Conservation (phyloP, 1,139 yeast species). For the Candida sojae region DNA sequence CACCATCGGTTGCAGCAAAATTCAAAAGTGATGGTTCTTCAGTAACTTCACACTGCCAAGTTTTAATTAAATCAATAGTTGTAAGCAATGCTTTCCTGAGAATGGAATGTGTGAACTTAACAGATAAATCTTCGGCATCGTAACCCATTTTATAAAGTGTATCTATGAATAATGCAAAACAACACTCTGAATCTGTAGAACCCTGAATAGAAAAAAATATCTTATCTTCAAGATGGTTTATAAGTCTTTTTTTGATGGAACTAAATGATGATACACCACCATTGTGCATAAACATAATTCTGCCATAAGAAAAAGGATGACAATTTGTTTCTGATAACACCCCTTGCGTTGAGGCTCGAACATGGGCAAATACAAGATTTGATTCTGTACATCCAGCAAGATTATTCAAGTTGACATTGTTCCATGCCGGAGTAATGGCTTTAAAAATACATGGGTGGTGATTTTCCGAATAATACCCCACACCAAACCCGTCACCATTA, state of each 20-base stretch:
- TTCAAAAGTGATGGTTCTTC: slow-evolving; percentile 84
- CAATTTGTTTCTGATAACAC: slow-evolving; percentile 92
- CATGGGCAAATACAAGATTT: slow-evolving; percentile 87
- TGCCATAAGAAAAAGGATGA: slow-evolving; percentile 88
- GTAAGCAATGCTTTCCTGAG: slow-evolving; percentile 69
- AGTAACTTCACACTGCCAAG: slow-evolving; percentile 54
- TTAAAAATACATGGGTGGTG: slow-evolving; percentile 59
- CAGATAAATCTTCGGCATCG: slow-evolving; percentile 52
- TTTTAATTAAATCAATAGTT: slow-evolving; percentile 72
- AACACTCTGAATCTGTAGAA: slow-evolving; percentile 93
- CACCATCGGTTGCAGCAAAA: slow-evolving; percentile 94
- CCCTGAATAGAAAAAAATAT: slow-evolving; percentile 85
- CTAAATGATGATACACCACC: slow-evolving; percentile 83
- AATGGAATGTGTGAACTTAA: slow-evolving; percentile 50
- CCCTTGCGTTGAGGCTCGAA: slow-evolving; percentile 94
- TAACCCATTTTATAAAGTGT: slow-evolving; percentile 73
- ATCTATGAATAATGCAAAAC: slow-evolving; percentile 86
- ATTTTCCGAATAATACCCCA: slow-evolving; percentile 82
- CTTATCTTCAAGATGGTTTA: slow-evolving; percentile 74
- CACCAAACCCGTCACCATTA: slow-evolving; percentile 98
- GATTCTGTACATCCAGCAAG: slow-evolving; percentile 87
- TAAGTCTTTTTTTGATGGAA: slow-evolving; percentile 69
- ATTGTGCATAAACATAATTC: slow-evolving; percentile 94
- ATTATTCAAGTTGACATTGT: slow-evolving; percentile 83
- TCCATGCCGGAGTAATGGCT: slow-evolving; percentile 98